Percentiles rank a stretch among this genome's conserved stretches.
These are phyloP conservation scores for Podospora pseudoanserina DNA, from an alignment of 495 filamentous ascomycete species.

Conservation along the genomic window DNA sequence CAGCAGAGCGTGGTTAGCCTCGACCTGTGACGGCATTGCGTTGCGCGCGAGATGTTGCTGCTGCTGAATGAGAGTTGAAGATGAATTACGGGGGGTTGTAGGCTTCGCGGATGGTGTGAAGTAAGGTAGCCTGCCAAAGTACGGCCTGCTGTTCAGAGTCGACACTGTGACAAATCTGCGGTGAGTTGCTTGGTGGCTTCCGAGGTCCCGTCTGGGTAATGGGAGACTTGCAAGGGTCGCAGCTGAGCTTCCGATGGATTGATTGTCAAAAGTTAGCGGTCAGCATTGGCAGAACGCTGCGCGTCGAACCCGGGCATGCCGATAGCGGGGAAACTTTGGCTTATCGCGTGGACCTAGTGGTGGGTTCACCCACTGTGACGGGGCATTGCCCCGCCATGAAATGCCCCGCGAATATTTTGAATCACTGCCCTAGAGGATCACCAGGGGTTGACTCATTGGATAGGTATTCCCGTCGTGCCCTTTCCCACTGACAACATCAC, in stretches of 20 bases:
- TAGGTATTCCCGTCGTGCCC: neutral
- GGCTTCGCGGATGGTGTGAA: no score
- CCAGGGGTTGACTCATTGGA: constrained; percentile 7
- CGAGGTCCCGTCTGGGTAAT: no score
- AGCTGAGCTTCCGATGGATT: neutral
- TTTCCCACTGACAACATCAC: neutral
- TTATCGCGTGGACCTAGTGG: neutral
- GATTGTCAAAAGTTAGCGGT: neutral
- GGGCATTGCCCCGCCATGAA: constrained; percentile 8
- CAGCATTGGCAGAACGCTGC: neutral
- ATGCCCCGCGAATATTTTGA: constrained; percentile 1
- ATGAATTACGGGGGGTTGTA: neutral
- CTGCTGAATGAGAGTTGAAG: neutral
- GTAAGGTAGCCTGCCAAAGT: no score
- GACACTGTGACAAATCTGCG: neutral
- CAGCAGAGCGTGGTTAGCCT: neutral
- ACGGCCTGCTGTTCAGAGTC: neutral
- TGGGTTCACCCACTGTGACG: constrained; percentile 6
- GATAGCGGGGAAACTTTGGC: neutral
- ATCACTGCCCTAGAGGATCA: neutral
- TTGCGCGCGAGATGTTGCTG: neutral
- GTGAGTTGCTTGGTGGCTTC: no score
- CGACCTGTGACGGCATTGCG: neutral
- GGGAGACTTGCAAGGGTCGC: neutral
- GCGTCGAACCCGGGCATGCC: neutral